Percentiles rank a stretch among this genome's conserved stretches.
phyloP scores from a whole-genome alignment of 1,139 yeast genomes.

The Blastobotrys aristatus region DNA sequence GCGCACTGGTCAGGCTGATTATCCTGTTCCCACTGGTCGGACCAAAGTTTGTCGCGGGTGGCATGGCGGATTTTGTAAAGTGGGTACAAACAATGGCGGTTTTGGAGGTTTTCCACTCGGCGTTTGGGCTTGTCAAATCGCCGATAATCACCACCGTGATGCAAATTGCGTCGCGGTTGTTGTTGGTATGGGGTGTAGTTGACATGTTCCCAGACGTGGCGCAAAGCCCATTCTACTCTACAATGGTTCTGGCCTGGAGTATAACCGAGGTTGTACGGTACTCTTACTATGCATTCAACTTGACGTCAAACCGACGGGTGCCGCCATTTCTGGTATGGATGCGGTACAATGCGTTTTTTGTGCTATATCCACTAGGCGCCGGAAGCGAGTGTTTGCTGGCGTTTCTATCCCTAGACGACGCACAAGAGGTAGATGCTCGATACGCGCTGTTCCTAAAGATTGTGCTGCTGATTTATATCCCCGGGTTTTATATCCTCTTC shows the following conservation, averaged over 20 bases:
- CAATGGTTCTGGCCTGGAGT: slow-evolving; percentile 83
- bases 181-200: slow-evolving; percentile 81
- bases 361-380: slow-evolving; percentile 88
- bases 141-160: slow-evolving; percentile 78
- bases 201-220: slow-evolving; percentile 63
- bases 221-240: slow-evolving; percentile 51
- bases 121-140: slow-evolving; percentile 70
- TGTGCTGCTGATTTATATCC: slow-evolving; percentile 63
- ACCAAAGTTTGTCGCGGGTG: slow-evolving; percentile 47
- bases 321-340: slow-evolving; percentile 62
- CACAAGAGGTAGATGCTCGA: slow-evolving; percentile 49
- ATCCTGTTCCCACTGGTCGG: slow-evolving; percentile 40
- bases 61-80: slow-evolving; percentile 56
- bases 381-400: slow-evolving; percentile 73
- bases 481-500: slow-evolving; percentile 82
- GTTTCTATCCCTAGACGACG: slow-evolving; percentile 61
- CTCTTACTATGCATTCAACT: slow-evolving; percentile 69
- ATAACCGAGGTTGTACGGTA: slow-evolving; percentile 86
- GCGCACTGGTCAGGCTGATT: slow-evolving; percentile 42
- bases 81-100: slow-evolving; percentile 78
- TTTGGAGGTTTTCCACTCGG: slow-evolving; percentile 74
- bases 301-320: slow-evolving; percentile 48
- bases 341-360: slow-evolving; percentile 77
- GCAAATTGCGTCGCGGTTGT: slow-evolving; percentile 80
- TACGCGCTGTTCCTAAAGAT: slow-evolving; percentile 53